Conservation (phyloP, 768 basidiomycete species). For the Lanmaoa pseudosensibilis region DNA sequence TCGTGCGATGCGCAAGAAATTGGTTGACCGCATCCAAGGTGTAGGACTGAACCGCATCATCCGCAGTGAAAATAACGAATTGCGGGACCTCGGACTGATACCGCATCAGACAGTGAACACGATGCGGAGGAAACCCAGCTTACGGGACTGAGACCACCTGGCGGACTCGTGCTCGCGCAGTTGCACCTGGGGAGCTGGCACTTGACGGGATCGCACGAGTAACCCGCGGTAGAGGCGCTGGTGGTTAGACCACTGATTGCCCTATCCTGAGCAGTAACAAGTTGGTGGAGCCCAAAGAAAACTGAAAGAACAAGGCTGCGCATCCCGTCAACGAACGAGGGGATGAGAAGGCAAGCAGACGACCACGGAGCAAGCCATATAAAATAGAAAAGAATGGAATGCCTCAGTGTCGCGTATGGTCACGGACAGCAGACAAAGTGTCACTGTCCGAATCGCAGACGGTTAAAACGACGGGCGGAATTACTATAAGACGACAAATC, state of each 20-base stretch:
- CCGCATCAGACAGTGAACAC: not conserved
- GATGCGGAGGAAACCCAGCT: not conserved
- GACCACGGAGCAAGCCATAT: not conserved
- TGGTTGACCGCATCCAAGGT: slow-evolving; percentile 2
- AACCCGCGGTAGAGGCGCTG: not conserved
- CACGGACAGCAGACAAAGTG: not conserved
- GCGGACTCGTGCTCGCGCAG: not conserved
- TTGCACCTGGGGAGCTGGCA: slow-evolving; percentile 6
- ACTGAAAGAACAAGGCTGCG: not conserved
- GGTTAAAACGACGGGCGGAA: not conserved
- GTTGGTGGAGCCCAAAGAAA: not conserved
- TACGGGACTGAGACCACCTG: slow-evolving; percentile 2
- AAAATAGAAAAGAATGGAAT: not conserved
- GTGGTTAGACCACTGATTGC: not conserved
- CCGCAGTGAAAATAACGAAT: slow-evolving; percentile 1
- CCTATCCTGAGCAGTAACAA: not conserved
- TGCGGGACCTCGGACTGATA: not conserved
- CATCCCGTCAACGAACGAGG: not conserved
- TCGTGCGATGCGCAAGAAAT: slow-evolving; percentile 1
- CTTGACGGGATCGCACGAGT: not conserved
- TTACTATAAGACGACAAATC: not conserved
- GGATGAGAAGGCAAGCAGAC: not conserved
- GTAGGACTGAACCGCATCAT: slow-evolving; percentile 2
- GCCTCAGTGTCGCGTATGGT: not conserved
- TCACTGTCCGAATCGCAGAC: not conserved